These are phyloP conservation scores for Exophiala xenobiotica DNA, from an alignment of 2,329 filamentous ascomycete species.

Conservation along the genomic window DNA sequence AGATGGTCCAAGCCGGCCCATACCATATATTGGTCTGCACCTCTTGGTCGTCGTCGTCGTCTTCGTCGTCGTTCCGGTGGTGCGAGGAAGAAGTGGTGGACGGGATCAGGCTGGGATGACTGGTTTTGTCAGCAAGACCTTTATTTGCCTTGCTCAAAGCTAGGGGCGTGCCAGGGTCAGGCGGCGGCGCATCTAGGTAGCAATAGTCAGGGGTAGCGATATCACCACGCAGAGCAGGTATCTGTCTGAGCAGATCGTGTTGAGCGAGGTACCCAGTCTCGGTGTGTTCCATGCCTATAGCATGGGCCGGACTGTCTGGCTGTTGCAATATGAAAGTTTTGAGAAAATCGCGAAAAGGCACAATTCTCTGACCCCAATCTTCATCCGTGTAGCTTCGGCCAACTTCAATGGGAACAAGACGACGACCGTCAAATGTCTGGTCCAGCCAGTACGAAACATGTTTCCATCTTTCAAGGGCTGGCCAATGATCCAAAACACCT, in stretches of 20 bases:
- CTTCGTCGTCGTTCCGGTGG: conserved; percentile 7
- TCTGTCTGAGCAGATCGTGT: conserved; percentile 80
- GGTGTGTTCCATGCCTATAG: conserved; percentile 20
- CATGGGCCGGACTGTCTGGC: neutral
- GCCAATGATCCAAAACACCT: conserved; percentile 68
- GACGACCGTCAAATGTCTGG: conserved; percentile 70
- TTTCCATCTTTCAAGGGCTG: conserved; percentile 74
- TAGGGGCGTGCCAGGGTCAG: conserved; percentile 51
- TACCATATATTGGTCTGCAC: conserved; percentile 84
- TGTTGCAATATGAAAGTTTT: conserved; percentile 55
- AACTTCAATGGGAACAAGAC: conserved; percentile 82
- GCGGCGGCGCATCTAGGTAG: conserved; percentile 65
- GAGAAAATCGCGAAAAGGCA: conserved; percentile 73
- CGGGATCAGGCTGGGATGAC: conserved; percentile 26
- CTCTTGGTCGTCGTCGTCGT: conserved; percentile 23
- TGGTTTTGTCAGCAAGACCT: conserved; percentile 5
- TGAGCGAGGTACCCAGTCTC: conserved; percentile 82
- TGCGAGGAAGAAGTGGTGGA: neutral
- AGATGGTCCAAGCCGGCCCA: conserved; percentile 82
- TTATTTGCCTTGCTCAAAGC: conserved; percentile 39
- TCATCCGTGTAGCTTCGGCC: conserved; percentile 85
- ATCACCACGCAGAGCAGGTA: conserved; percentile 73
- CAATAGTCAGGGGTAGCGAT: conserved; percentile 82
- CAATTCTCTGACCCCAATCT: conserved; percentile 78
- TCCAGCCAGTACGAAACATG: conserved; percentile 71